Percentiles rank a stretch among this genome's conserved stretches.
Conservation (phyloP, 495 filamentous ascomycete species). For the Penicillium angulare region DNA sequence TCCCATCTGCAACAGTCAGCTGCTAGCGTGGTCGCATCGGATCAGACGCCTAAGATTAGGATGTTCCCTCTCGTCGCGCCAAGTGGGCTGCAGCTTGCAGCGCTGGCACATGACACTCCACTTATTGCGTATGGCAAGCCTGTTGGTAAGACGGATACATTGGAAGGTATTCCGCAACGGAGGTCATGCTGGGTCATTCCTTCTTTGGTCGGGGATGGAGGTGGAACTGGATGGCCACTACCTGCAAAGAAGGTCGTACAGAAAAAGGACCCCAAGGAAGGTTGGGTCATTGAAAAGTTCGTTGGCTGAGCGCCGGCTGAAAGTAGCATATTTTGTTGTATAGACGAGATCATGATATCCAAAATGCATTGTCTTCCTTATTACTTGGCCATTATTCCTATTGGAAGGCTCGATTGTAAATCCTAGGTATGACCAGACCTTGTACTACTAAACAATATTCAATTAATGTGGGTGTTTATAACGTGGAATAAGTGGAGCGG, state of each 20-base stretch:
- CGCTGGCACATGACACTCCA: conserved; percentile 80
- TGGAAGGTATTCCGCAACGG: conserved; percentile 53
- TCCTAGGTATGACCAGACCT: no score
- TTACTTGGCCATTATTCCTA: no score
- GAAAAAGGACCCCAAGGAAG: conserved; percentile 64
- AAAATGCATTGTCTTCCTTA: conserved; percentile 3
- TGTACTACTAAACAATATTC: no score
- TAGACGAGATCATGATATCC: conserved; percentile 31
- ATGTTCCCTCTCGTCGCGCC: conserved; percentile 86
- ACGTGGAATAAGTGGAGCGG: no score
- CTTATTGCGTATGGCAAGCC: conserved; percentile 86
- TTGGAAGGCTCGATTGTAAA: no score
- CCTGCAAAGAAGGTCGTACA: conserved; percentile 80
- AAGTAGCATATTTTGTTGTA: conserved; percentile 8
- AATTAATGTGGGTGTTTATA: no score
- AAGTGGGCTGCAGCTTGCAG: conserved; percentile 70
- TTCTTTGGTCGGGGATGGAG: conserved; percentile 63
- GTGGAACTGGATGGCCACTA: conserved; percentile 77
- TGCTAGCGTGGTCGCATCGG: conserved; percentile 36
- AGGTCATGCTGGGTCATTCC: conserved; percentile 83
- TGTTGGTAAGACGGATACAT: conserved; percentile 68
- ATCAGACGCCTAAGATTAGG: conserved; percentile 69
- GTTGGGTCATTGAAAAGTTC: conserved; percentile 75
- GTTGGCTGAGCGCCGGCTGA: conserved; percentile 20
- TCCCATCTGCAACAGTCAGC: conserved; percentile 74